phyloP scores from a whole-genome alignment of 495 filamentous ascomycete species.

The Trichoderma asperelloides region DNA sequence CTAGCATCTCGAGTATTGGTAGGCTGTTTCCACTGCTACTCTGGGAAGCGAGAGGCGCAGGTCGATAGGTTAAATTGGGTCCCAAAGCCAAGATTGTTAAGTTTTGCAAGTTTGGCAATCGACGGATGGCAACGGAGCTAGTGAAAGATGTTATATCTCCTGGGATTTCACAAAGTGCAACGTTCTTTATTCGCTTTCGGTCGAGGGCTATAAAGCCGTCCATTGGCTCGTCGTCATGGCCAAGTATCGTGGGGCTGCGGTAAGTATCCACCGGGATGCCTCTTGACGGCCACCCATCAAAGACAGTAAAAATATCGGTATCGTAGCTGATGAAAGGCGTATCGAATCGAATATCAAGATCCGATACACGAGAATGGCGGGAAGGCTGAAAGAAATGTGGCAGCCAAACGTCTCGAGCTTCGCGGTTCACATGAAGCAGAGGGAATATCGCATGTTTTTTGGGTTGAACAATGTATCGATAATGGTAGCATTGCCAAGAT shows the following conservation, averaged over 20 bases:
- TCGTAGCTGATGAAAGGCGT: neutral
- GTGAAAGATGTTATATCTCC: neutral
- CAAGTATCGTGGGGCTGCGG: neutral
- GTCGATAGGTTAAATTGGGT: neutral
- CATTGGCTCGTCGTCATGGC: neutral
- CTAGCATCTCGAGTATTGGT: neutral
- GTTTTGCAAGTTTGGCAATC: neutral
- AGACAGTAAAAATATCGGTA: neutral
- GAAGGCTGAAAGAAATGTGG: neutral
- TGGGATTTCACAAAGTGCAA: neutral
- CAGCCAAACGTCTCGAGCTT: neutral
- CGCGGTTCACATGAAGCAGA: neutral
- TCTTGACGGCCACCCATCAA: neutral
- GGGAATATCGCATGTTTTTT: neutral
- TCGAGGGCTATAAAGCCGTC: neutral
- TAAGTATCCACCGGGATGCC: neutral
- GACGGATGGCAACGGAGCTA: neutral
- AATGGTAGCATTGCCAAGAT: neutral
- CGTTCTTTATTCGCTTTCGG: neutral
- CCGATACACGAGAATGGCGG: neutral
- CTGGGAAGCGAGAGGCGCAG: neutral
- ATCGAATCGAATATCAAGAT: neutral
- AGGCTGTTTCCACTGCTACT: neutral
- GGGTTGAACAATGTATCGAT: neutral
- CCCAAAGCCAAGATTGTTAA: neutral